Evolutionary conservation across 2,329 filamentous ascomycete species (phyloP).

Genomic region (Penicillium italicum): DNA sequence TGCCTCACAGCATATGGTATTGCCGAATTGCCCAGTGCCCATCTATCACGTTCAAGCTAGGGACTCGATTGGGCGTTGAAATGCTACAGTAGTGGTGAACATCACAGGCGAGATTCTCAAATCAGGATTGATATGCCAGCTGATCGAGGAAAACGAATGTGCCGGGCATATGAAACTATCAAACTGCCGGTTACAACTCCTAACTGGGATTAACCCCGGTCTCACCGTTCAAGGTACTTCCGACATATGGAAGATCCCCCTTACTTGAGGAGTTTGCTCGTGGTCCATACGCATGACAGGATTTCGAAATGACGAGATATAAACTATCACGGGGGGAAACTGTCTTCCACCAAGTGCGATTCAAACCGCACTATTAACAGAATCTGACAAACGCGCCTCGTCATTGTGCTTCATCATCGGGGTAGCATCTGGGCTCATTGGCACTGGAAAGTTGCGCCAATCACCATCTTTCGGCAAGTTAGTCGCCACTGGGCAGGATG

Average conservation of each 20-base stretch:
- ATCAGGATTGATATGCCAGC: neutral
- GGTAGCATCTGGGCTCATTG: neutral
- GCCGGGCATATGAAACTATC: neutral
- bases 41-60: neutral
- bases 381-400: neutral
- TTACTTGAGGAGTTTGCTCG: neutral
- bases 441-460: neutral
- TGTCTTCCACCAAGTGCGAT: neutral
- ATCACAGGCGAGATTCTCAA: neutral
- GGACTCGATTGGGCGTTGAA: neutral
- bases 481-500: neutral
- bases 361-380: neutral
- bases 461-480: neutral
- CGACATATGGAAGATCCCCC: neutral
- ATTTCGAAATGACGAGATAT: neutral
- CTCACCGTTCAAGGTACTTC: neutral
- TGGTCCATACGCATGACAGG: neutral
- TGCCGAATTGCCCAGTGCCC: neutral
- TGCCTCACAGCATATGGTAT: neutral
- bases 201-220: neutral
- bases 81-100: constrained; percentile 3
- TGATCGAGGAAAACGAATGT: neutral
- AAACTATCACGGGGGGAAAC: neutral
- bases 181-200: neutral
- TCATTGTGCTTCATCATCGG: neutral